Conservation (phyloP, 2,329 filamentous ascomycete species). For the Massarina eburnea region DNA sequence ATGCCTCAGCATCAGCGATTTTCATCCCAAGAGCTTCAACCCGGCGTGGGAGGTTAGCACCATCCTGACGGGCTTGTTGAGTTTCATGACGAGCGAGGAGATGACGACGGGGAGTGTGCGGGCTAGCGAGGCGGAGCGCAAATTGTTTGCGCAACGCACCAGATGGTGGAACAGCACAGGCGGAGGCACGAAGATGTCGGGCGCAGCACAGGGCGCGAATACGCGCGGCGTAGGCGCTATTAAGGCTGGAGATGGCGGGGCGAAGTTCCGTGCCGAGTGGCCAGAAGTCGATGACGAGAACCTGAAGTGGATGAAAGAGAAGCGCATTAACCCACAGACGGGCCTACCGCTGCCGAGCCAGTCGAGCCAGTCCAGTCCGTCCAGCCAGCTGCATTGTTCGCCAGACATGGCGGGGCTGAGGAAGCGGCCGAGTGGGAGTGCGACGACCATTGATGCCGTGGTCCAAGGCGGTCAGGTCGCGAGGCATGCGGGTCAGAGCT, state of each 20-base stretch:
- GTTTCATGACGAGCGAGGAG: slow-evolving; percentile 98
- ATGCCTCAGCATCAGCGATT: slow-evolving; percentile 94
- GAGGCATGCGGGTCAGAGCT: slow-evolving; percentile 77
- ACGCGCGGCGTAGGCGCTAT: slow-evolving; percentile 68
- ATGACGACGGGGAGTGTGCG: slow-evolving; percentile 94
- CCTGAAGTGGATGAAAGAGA: slow-evolving; percentile 85
- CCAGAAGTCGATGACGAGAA: slow-evolving; percentile 87
- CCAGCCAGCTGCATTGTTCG: slow-evolving; percentile 57
- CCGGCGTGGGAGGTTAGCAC: slow-evolving; percentile 98
- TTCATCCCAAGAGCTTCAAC: slow-evolving; percentile 97
- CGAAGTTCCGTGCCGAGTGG: slow-evolving; percentile 89
- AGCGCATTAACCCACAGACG: slow-evolving; percentile 75
- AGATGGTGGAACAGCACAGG: slow-evolving; percentile 98
- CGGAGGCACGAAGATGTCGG: slow-evolving; percentile 67
- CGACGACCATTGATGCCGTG: slow-evolving; percentile 58
- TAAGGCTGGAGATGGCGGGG: slow-evolving; percentile 87
- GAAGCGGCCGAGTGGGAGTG: slow-evolving; percentile 62
- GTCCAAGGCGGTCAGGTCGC: slow-evolving; percentile 78
- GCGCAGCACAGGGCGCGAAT: slow-evolving; percentile 36
- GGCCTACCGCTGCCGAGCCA: slow-evolving; percentile 65
- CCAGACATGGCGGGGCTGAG: slow-evolving; percentile 65
- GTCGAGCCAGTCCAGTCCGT: slow-evolving; percentile 51
- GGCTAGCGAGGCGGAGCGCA: slow-evolving; percentile 74
- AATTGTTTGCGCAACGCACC: slow-evolving; percentile 72
- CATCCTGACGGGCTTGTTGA: slow-evolving; percentile 89